Percentiles rank a stretch among this genome's conserved stretches.
Conservation (phyloP, 2,329 filamentous ascomycete species). For the Talaromyces piceae region DNA sequence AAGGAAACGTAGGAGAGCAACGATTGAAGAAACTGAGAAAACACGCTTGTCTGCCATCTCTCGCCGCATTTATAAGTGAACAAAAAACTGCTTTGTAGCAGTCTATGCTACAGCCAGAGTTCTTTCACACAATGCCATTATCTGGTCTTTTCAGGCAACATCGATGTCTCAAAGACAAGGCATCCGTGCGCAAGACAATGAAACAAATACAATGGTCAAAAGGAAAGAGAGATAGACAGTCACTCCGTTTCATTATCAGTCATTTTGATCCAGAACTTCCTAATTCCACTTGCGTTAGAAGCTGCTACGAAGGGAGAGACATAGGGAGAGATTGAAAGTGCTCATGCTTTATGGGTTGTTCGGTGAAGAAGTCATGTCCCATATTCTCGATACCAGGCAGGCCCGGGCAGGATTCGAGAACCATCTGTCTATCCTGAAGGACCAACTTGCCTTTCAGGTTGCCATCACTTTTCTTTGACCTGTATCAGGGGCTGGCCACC, state of each 20-base stretch:
- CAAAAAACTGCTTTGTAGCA: too few relatives aligned
- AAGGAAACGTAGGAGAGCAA: too few relatives aligned
- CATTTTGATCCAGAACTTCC: too few relatives aligned
- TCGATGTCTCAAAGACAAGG: neutral
- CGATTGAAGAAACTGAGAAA: too few relatives aligned
- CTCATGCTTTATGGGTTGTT: constrained; percentile 14
- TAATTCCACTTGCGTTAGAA: too few relatives aligned
- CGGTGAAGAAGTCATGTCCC: constrained; percentile 10
- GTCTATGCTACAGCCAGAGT: too few relatives aligned
- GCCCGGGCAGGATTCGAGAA: constrained; percentile 19
- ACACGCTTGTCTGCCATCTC: too few relatives aligned
- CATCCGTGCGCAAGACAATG: neutral
- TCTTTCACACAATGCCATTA: neutral
- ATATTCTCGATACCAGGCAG: constrained; percentile 27
- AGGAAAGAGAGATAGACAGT: too few relatives aligned
- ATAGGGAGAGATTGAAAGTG: neutral
- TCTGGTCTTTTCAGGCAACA: neutral
- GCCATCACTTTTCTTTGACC: constrained; percentile 26
- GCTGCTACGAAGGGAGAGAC: too few relatives aligned
- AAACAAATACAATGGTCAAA: neutral
- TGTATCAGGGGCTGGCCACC: constrained; percentile 33
- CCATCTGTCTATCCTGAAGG: constrained; percentile 34
- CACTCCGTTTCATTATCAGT: too few relatives aligned
- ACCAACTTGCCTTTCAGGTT: constrained; percentile 28
- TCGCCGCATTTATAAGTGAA: too few relatives aligned